Evolutionary conservation across 257 asterid genomes (phyloP).

Genomic region (Gentiana straminea): DNA sequence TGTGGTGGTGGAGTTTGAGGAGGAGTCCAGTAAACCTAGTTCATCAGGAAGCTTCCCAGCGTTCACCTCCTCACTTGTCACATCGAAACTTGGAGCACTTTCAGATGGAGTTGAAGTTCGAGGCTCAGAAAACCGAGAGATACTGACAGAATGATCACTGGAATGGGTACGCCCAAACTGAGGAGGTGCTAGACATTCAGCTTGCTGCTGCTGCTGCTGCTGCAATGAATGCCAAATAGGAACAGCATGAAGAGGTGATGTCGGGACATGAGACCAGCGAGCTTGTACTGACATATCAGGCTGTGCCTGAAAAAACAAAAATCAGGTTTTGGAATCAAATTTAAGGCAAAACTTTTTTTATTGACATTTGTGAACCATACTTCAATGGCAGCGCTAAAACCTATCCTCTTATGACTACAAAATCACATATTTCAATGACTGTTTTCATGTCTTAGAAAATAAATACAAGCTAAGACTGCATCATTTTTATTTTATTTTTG

Average conservation of each 20-base stretch:
- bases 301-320: conserved; percentile 38
- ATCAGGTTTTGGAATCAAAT: neutral
- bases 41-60: conserved; percentile 38
- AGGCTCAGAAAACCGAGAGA: conserved; percentile 44
- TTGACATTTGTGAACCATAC: too few relatives aligned
- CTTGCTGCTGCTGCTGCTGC: conserved; percentile 36
- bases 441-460: too few relatives aligned
- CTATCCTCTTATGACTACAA: too few relatives aligned
- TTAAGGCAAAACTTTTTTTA: too few relatives aligned
- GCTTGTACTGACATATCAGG: conserved; percentile 68
- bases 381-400: too few relatives aligned
- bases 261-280: conserved; percentile 73
- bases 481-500: too few relatives aligned
- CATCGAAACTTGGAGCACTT: conserved; percentile 24
- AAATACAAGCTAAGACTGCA: too few relatives aligned
- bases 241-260: conserved; percentile 48
- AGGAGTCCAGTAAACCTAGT: conserved; percentile 39
- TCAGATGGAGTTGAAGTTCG: conserved; percentile 42
- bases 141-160: conserved; percentile 39
- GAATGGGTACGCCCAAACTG: conserved; percentile 42
- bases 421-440: too few relatives aligned
- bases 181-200: conserved; percentile 41
- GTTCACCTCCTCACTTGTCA: conserved; percentile 30
- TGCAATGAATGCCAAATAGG: conserved; percentile 48
- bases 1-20: conserved; percentile 17